Evolutionary conservation across 2,329 filamentous ascomycete genomes (phyloP).

Genomic region (Apiospora malaysiana): DNA sequence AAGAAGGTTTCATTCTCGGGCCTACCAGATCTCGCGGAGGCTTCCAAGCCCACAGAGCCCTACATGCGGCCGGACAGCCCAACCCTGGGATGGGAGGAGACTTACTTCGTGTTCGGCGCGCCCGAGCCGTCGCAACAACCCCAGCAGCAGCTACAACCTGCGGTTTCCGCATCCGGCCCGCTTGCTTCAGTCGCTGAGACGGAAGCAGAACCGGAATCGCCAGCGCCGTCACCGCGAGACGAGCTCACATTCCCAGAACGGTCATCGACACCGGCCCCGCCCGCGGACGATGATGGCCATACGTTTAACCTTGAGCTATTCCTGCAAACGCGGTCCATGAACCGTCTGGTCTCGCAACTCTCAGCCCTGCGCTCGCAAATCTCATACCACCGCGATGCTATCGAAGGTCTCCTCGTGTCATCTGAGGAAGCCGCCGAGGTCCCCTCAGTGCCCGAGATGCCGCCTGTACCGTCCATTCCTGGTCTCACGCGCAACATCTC

Average conservation of each 20-base stretch:
- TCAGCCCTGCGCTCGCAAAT: constrained; percentile 56
- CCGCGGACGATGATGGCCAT: constrained; percentile 25
- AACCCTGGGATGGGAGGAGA: constrained; percentile 60
- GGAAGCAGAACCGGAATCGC: constrained; percentile 16
- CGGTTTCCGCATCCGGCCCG: background rate
- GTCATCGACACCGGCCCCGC: constrained; percentile 26
- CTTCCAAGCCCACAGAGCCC: constrained; percentile 45
- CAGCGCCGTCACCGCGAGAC: background rate
- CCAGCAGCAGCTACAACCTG: background rate
- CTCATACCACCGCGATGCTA: constrained; percentile 50
- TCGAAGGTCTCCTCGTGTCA: constrained; percentile 48
- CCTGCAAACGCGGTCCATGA: constrained; percentile 49
- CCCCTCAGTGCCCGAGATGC: constrained; percentile 25
- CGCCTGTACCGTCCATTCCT: constrained; percentile 23
- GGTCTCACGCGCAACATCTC: constrained; percentile 22
- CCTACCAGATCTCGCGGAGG: constrained; percentile 38
- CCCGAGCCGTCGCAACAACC: constrained; percentile 19
- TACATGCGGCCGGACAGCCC: constrained; percentile 64
- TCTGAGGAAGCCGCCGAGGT: constrained; percentile 31
- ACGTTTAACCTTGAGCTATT: constrained; percentile 43
- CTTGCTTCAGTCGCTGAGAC: constrained; percentile 20
- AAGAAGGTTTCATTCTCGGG: constrained; percentile 51
- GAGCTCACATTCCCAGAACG: background rate
- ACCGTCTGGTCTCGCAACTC: constrained; percentile 57
- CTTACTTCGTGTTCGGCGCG: constrained; percentile 34